Conservation (phyloP, 148 eudicot species). For the Chenopodium berlandieri region DNA sequence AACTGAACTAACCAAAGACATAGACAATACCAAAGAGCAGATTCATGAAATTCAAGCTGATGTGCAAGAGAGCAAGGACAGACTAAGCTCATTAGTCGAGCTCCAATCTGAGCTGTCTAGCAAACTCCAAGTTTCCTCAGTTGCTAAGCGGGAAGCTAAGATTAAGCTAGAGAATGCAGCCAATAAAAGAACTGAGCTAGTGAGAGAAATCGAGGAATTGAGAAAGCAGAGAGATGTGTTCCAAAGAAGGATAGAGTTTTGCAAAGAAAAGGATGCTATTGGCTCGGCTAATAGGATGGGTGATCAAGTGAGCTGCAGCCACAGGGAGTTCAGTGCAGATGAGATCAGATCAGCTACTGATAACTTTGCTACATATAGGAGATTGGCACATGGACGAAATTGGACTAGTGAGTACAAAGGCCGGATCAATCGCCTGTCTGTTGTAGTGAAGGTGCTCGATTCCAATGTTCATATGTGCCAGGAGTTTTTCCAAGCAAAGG, state of each 20-base stretch:
- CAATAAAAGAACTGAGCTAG: slow-evolving; percentile 37
- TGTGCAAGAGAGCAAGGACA: slow-evolving; percentile 55
- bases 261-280: slow-evolving; percentile 75
- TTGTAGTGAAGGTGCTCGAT: slow-evolving; percentile 51
- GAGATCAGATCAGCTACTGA: slow-evolving; percentile 67
- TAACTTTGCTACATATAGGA: slow-evolving; percentile 43
- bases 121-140: slow-evolving; percentile 47
- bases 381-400: slow-evolving; percentile 47
- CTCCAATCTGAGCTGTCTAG: slow-evolving; percentile 58
- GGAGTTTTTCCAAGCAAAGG: slow-evolving; percentile 54
- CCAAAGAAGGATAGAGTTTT: slow-evolving; percentile 67
- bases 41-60: slow-evolving; percentile 44
- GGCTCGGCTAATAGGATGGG: slow-evolving; percentile 42
- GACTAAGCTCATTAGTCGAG: slow-evolving; percentile 50
- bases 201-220: slow-evolving; percentile 64
- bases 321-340: slow-evolving; percentile 49
- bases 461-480: slow-evolving; percentile 27
- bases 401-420: slow-evolving; percentile 58
- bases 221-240: slow-evolving; percentile 62
- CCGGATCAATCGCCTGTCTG: slow-evolving; percentile 42
- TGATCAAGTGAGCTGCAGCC: slow-evolving; percentile 35
- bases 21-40: slow-evolving; percentile 48
- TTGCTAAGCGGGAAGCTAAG: slow-evolving; percentile 45
- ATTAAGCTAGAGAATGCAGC: slow-evolving; percentile 46
- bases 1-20: slow-evolving; percentile 41